Percentiles rank a stretch among this genome's conserved stretches.
Evolutionary conservation across 768 basidiomycete species (phyloP).

Genomic region (Punctularia strigosozonata): DNA sequence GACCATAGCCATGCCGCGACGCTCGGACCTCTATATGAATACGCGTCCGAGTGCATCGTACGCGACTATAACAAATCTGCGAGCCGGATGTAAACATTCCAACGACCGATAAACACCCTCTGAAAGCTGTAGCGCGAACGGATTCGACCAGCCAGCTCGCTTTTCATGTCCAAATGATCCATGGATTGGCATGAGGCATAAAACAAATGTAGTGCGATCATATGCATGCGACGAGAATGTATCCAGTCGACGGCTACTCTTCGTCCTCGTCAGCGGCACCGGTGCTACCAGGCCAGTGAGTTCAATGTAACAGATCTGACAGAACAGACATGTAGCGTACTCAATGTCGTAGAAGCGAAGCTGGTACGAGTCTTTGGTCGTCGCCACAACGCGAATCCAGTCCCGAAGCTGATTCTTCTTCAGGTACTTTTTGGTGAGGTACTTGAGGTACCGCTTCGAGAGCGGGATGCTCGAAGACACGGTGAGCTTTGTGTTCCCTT

Average conservation of each 20-base stretch:
- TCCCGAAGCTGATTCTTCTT: constrained; percentile 95
- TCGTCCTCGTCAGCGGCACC: constrained; percentile 44
- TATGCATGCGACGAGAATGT: constrained; percentile 13
- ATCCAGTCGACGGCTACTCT: constrained; percentile 31
- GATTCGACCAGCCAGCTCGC: too few relatives aligned
- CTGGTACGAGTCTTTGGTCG: constrained; percentile 87
- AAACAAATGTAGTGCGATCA: too few relatives aligned
- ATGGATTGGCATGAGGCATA: too few relatives aligned
- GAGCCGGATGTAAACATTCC: too few relatives aligned
- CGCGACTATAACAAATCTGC: too few relatives aligned
- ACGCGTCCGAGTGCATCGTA: too few relatives aligned
- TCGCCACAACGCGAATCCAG: constrained; percentile 95
- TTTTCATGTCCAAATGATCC: too few relatives aligned
- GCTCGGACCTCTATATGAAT: too few relatives aligned
- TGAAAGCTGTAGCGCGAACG: too few relatives aligned
- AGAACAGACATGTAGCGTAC: constrained; percentile 29
- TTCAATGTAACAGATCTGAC: not conserved
- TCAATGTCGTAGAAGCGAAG: constrained; percentile 92
- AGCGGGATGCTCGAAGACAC: constrained; percentile 81
- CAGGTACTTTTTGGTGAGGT: constrained; percentile 97
- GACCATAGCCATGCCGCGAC: too few relatives aligned
- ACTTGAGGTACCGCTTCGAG: constrained; percentile 97
- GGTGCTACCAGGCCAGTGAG: constrained; percentile 5
- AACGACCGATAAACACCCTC: too few relatives aligned
- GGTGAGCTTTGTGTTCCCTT: constrained; percentile 73